Conservation (phyloP, 139 green algal species). For the Chlamydomonas applanata region DNA sequence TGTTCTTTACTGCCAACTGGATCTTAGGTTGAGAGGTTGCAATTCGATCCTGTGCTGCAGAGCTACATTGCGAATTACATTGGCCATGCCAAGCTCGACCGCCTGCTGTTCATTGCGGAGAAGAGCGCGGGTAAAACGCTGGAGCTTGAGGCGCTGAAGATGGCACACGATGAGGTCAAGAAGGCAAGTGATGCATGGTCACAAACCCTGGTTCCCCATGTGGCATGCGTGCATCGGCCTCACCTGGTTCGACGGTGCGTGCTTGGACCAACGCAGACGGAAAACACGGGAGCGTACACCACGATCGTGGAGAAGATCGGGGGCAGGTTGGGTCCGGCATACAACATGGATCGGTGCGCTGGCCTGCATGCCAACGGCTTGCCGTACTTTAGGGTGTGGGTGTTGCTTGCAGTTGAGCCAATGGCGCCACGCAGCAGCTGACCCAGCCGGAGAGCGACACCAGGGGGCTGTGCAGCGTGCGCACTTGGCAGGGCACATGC, state of each 20-base stretch:
- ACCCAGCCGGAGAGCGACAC: too few species aligned
- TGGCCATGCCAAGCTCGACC: constrained; percentile 63
- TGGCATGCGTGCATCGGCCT: background rate
- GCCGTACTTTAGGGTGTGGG: too few species aligned
- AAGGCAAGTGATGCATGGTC: constrained; percentile 29
- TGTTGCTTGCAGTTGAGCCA: too few species aligned
- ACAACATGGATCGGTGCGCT: constrained; percentile 49
- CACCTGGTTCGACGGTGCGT: too few species aligned
- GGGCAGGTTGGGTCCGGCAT: constrained; percentile 36
- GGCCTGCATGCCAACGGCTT: background rate
- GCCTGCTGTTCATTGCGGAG: constrained; percentile 77
- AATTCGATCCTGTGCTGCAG: too few species aligned
- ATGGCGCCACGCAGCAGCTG: too few species aligned
- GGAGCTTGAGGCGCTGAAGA: constrained; percentile 72
- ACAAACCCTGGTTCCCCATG: background rate
- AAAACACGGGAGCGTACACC: constrained; percentile 45
- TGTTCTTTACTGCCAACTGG: too few species aligned
- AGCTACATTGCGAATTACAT: constrained; percentile 69
- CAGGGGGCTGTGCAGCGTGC: too few species aligned
- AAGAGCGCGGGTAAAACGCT: constrained; percentile 42
- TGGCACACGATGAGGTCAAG: constrained; percentile 73
- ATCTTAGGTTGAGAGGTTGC: too few species aligned
- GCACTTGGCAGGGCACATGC: too few species aligned
- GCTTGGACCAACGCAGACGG: constrained; percentile 16
- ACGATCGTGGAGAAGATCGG: constrained; percentile 45